Conservation (phyloP, 345 rosid species). For the Physaria fendleri region DNA sequence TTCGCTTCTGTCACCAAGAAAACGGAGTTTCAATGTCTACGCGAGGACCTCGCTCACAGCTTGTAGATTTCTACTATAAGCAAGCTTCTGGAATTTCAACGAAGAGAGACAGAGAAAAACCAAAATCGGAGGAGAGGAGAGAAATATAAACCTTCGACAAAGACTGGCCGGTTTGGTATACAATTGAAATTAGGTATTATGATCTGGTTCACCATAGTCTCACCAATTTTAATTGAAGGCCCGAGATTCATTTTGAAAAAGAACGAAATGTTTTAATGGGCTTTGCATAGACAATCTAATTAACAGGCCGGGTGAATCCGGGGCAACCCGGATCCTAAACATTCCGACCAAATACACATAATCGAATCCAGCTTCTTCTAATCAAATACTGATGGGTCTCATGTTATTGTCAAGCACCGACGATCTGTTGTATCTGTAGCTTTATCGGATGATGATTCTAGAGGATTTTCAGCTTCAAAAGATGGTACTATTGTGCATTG, state of each 20-base stretch:
- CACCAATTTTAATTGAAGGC: background rate
- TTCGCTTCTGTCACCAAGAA: background rate
- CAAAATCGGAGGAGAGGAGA: background rate
- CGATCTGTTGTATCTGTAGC: slow-evolving; percentile 74
- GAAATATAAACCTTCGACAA: background rate
- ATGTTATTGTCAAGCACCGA: slow-evolving; percentile 57
- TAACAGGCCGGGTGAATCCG: too few species aligned
- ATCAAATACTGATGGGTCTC: slow-evolving; percentile 36
- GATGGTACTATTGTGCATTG: slow-evolving; percentile 80
- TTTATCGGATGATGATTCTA: slow-evolving; percentile 76
- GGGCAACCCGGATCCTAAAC: background rate
- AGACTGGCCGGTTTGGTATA: background rate
- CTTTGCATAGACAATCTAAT: background rate
- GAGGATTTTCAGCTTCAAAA: slow-evolving; percentile 89
- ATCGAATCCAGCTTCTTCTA: background rate
- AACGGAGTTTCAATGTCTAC: background rate
- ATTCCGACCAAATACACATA: slow-evolving; percentile 28
- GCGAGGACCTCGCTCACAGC: too few species aligned
- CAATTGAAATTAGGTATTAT: background rate
- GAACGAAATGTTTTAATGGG: background rate
- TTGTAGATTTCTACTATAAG: slow-evolving; percentile 7
- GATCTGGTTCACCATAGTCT: slow-evolving; percentile 7
- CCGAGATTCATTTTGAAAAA: background rate
- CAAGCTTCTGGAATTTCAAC: background rate
- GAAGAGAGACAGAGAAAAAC: background rate